Evolutionary conservation across 1,139 yeast genomes (phyloP), one percentile per base, ranked within the genome.

Genomic region (Yamadazyma atmosphaerica): DNA sequence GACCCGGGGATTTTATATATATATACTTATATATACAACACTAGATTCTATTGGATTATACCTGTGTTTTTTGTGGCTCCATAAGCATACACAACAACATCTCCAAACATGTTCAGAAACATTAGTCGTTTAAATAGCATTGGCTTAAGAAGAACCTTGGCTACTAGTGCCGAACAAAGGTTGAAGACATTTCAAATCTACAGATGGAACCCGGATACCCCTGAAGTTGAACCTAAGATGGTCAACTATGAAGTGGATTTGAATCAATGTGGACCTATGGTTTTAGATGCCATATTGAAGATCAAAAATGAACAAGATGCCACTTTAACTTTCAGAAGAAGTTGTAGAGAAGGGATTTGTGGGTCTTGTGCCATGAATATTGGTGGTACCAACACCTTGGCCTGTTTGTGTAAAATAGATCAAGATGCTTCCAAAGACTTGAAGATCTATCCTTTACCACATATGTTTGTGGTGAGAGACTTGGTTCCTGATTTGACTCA

Each of bases 351-450:
- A 71, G 99, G 99, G 57, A 94, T 92, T 54, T 92, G 99, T 73
- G 99, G 99, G 36, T 92, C 98, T 4, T 92, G 99, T 76, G 99
- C 99, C 55, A 92, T 92, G 99, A 92, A 92, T 75, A 92, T 92
- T 65, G 95, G 96, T 50, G 99, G 99, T 52, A 78, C 86, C 62
- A 92, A 92, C 77, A 92, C 98, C 24, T 77, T 92, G 58, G 98
- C 98, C 31, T 92, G 98, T 72, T 74, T 94, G 55, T 89, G 97
- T 74, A 85, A 89, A 67, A 89, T 92, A 58, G 96, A 92, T 63
- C 80, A 81, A 54, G 85, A 89, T 65, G 70, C 76, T 36, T 49
- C 79, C 46, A 86, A 85, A 68, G 87, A 83, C 50, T 70, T 82
- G 51, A 92, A 92, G 72, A 86, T 92, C 54, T 92, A 92, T 65